Conservation (phyloP, 768 basidiomycete species). For the Gloeopeniophorella convolvens region DNA sequence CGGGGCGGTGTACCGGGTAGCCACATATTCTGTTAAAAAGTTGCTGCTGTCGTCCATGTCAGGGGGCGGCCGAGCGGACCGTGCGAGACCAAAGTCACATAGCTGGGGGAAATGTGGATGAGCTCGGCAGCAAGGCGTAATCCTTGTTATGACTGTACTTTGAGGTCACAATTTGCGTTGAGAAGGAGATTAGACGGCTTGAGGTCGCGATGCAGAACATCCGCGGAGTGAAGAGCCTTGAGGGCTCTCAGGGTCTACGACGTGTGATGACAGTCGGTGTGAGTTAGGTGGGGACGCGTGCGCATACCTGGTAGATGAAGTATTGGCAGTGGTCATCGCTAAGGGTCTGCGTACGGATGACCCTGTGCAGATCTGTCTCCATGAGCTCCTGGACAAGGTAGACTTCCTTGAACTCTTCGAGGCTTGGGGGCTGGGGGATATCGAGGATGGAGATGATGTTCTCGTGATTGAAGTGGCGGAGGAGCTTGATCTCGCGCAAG, state of each 20-base stretch:
- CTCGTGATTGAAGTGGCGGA: constrained; percentile 79
- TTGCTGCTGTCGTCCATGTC: constrained; percentile 73
- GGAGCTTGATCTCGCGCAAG: constrained; percentile 90
- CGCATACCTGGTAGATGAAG: constrained; percentile 85
- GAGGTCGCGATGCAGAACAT: constrained; percentile 92
- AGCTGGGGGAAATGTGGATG: constrained; percentile 35
- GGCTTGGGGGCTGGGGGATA: constrained; percentile 69
- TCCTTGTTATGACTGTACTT: constrained; percentile 41
- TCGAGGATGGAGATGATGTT: constrained; percentile 96
- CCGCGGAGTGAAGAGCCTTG: constrained; percentile 91
- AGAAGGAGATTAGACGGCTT: constrained; percentile 94
- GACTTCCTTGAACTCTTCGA: constrained; percentile 83
- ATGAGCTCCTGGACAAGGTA: constrained; percentile 70
- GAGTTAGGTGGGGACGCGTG: constrained; percentile 1
- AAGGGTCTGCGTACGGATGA: constrained; percentile 90
- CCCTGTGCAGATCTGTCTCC: constrained; percentile 95
- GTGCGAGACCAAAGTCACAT: constrained; percentile 84
- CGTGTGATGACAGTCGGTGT: background rate
- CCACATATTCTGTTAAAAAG: constrained; percentile 92
- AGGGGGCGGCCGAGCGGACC: constrained; percentile 68
- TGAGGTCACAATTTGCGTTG: constrained; percentile 95
- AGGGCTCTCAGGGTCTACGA: constrained; percentile 81
- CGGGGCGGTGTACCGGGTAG: constrained; percentile 57
- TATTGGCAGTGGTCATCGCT: constrained; percentile 97
- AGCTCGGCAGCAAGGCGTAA: background rate